Evolutionary conservation across 441 rosid genomes (phyloP), one percentile per base, ranked within the genome.

Genomic region (Eruca vesicaria): DNA sequence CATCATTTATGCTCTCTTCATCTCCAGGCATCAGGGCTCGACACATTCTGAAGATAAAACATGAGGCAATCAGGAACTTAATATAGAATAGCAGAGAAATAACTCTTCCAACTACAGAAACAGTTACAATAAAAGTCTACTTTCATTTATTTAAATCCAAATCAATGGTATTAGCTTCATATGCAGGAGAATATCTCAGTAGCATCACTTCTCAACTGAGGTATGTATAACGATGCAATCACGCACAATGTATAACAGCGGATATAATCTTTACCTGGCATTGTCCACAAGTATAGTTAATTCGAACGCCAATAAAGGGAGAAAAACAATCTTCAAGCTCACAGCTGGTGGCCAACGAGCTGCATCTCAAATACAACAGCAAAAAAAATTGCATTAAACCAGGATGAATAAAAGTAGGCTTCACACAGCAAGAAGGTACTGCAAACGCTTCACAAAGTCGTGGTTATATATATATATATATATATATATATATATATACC

Each of bases 1-100:
- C 99, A 77, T 93, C 97, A 59, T 81, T 89, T 81, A 87, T 84
- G 85, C 85, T 85, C 78, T 89, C 98, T 78, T 91, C 99, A 76
- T 96, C 99, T 55, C 95, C 97, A 1, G 97, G 98, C 97, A 93
- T 91, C 74, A 96, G 80, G 78, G 97, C 97, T 83, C 89, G 91
- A 60, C 99, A 96, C 98, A 96, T 91, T 80, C 99, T 96, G 86
- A 71, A 73, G 28, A 72, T 59, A 63, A 73, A 70, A 78, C 7
- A 4, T 29, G 45, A 28, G 1, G 16, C 43, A 32, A 26, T 58
- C 58, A 65, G 55, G 68, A 45, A 45, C 43, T 15, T 60, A 20
- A 16, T 3, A 60, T 11, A 50, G 21, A 60, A 66, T 14, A 58
- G 6, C 9, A 65, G n/a, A 45, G 12, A 14, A 26, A 64, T 6